Percentiles rank a stretch among this genome's conserved stretches.
Conservation (phyloP, 371 early-diverging fungal species). For the Mucor racemosus region DNA sequence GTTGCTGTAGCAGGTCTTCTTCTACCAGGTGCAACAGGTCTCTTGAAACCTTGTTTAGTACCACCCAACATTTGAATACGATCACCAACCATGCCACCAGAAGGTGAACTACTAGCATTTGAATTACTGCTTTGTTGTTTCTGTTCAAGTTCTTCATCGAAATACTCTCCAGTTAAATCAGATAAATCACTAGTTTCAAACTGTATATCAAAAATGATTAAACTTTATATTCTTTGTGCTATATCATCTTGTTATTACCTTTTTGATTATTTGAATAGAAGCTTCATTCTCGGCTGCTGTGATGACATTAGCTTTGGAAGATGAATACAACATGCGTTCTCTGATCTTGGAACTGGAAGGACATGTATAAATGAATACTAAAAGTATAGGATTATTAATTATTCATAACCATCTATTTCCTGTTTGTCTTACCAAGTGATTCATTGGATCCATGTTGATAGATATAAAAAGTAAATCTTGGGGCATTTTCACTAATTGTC, state of each 20-base stretch:
- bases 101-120: constrained; percentile 13
- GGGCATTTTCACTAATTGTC: constrained; percentile 56
- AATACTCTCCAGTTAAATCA: constrained; percentile 64
- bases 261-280: constrained; percentile 62
- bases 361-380: constrained; percentile 83
- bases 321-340: constrained; percentile 87
- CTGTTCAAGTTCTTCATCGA: constrained; percentile 62
- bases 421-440: constrained; percentile 49
- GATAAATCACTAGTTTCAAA: constrained; percentile 73
- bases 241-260: constrained; percentile 43
- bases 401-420: not conserved
- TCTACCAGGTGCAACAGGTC: constrained; percentile 57
- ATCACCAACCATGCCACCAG: constrained; percentile 37
- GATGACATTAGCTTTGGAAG: constrained; percentile 68
- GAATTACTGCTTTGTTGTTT: not conserved
- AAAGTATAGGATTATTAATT: not conserved
- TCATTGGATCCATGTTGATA: constrained; percentile 54
- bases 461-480: constrained; percentile 73
- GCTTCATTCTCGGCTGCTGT: constrained; percentile 58
- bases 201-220: constrained; percentile 26
- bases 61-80: constrained; percentile 53
- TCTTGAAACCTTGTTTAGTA: constrained; percentile 46
- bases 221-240: not conserved
- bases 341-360: constrained; percentile 81
- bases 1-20: constrained; percentile 40